Evolutionary conservation across 176 grass and related monocot species (phyloP), one percentile per base, ranked within the genome.

Genomic region (Hyparrhenia diplandra): DNA sequence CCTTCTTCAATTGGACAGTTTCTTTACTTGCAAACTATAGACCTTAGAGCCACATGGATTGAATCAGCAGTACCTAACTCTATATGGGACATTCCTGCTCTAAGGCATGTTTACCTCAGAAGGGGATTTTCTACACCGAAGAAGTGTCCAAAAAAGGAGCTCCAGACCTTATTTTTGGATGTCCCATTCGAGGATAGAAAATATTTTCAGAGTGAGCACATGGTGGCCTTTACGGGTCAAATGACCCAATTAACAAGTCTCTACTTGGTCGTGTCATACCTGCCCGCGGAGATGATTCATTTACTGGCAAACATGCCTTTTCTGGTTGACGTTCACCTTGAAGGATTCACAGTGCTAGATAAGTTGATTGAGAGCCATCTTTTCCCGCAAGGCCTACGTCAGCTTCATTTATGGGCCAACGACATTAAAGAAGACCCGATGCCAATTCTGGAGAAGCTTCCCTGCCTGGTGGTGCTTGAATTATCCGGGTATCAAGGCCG

Each of bases 41-140:
- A 90, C 49, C 7, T 85, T 5, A 64, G 39, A 4, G 5, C 5
- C 3, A 84, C 16, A 32, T 2, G 0, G 13, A 16, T 87, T 36
- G 51, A 46, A 13, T 34, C 79, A 16, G 10, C 27, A 6, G 10
- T 87, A 39, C 89, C 85, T 31, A 67, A 51, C 21, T 79, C 66
- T 12, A 68, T 84, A 14, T 91, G 85, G 89, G 52, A 68, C 52
- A 87, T 87, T 8, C 66, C 76, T 21, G 35, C 61, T 25, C 71
- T 84, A 64, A 67, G 57, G 41, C 64, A 88, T 36, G 65, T 89
- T 46, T 69, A 47, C 46, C 25, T 85, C 27, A 1, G 1, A 10
- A n/a, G 18, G 9, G 11, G 10, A 12, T 57, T 57, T 35, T 24
- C 47, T 57, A 30, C 30, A 8, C 30, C 20, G 4, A 74, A 2